These are phyloP conservation scores for Atkinsonella texensis DNA, from an alignment of 2,329 filamentous ascomycete genomes.

Conservation along the genomic window DNA sequence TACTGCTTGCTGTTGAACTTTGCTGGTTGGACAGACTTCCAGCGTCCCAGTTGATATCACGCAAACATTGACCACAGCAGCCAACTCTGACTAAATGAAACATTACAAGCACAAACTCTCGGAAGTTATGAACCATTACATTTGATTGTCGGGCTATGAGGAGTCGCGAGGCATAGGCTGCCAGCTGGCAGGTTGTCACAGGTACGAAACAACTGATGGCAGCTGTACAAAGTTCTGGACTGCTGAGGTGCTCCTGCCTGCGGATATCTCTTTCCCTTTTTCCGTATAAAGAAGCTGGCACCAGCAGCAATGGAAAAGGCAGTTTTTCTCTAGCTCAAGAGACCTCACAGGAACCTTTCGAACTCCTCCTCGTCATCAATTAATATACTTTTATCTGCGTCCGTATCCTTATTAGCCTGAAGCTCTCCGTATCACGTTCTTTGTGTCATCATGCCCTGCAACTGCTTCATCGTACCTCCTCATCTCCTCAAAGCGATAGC, in stretches of 20 bases:
- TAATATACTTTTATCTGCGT: neutral
- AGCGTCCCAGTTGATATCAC: too few species aligned
- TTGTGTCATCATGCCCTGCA: slow-evolving; percentile 10
- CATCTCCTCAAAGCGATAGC: slow-evolving; percentile 33
- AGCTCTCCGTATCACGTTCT: neutral
- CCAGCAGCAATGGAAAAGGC: neutral
- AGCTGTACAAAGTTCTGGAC: neutral
- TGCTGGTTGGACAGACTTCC: too few species aligned
- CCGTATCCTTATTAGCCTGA: neutral
- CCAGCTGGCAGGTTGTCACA: neutral
- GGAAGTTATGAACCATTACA: neutral
- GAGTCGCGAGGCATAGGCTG: neutral
- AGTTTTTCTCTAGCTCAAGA: neutral
- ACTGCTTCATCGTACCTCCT: slow-evolving; percentile 33
- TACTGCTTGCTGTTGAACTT: too few species aligned
- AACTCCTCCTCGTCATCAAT: too few species aligned
- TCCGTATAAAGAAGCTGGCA: neutral
- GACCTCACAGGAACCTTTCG: too few species aligned
- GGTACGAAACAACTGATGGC: neutral
- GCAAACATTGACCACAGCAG: too few species aligned
- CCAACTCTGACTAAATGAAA: neutral
- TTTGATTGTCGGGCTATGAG: neutral
- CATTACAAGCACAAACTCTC: neutral
- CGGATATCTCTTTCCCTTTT: neutral
- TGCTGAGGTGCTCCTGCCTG: neutral